Percentiles rank a stretch among this genome's conserved stretches.
Evolutionary conservation across 495 filamentous ascomycete genomes (phyloP).

Genomic region (Xylaria scruposa): DNA sequence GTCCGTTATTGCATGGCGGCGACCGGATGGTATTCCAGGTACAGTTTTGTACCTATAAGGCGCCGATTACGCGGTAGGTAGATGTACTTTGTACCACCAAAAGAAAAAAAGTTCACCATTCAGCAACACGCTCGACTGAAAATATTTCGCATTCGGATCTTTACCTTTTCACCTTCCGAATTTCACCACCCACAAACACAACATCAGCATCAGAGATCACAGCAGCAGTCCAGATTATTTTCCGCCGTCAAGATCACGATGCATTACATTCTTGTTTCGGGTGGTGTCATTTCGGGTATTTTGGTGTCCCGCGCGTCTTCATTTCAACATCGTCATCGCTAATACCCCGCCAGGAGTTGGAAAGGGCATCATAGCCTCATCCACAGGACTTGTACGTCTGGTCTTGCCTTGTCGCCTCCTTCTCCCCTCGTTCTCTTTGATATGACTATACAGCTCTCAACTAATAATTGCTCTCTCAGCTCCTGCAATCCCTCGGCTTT

Average conservation of each 20-base stretch:
- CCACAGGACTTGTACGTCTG: constrained; percentile 31
- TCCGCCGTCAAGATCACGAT: constrained; percentile 50
- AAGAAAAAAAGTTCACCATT: constrained; percentile 9
- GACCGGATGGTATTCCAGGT: not conserved
- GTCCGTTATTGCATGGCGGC: not conserved
- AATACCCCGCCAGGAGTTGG: constrained; percentile 34
- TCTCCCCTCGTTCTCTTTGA: not conserved
- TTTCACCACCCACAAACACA: constrained; percentile 25
- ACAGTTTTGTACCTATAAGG: not conserved
- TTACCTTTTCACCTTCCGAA: constrained; percentile 13
- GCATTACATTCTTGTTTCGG: constrained; percentile 86
- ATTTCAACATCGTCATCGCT: constrained; percentile 27
- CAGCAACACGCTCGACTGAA: constrained; percentile 1
- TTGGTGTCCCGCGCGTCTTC: constrained; percentile 19
- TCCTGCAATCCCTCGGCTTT: constrained; percentile 35
- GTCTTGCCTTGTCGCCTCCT: not conserved
- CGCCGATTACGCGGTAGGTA: not conserved
- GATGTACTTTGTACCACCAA: not conserved
- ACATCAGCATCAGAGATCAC: constrained; percentile 5
- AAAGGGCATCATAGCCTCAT: constrained; percentile 43
- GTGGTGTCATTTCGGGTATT: constrained; percentile 60
- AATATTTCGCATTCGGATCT: constrained; percentile 3
- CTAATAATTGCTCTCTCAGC: constrained; percentile 16
- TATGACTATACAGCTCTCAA: not conserved
- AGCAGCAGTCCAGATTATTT: not conserved